Conservation (phyloP, 2,329 filamentous ascomycete genomes). For the Cladosporium sp. region DNA sequence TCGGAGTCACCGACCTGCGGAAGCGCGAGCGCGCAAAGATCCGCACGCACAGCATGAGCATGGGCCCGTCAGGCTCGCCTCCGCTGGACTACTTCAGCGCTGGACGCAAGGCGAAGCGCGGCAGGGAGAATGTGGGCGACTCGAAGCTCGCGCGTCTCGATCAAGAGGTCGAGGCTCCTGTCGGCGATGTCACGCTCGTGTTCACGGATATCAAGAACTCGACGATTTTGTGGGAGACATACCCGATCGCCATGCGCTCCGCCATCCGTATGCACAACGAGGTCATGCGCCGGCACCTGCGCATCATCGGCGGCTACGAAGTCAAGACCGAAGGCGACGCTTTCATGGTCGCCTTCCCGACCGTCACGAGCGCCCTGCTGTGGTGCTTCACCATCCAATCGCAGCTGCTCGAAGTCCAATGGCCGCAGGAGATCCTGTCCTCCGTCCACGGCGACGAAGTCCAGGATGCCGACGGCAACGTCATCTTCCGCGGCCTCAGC, state of each 20-base stretch:
- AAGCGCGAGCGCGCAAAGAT: slow-evolving; percentile 70
- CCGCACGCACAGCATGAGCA: slow-evolving; percentile 76
- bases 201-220: slow-evolving; percentile 99
- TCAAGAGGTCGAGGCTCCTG: slow-evolving; percentile 84
- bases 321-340: slow-evolving; percentile 99
- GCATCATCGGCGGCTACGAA: slow-evolving; percentile 92
- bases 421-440: slow-evolving; percentile 88
- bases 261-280: slow-evolving; percentile 98
- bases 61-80: slow-evolving; percentile 68
- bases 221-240: slow-evolving; percentile 91
- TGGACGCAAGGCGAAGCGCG: slow-evolving; percentile 57
- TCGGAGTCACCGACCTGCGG: slow-evolving; percentile 86
- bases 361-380: slow-evolving; percentile 84
- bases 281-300: slow-evolving; percentile 86
- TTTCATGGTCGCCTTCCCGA: slow-evolving; percentile 98
- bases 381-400: slow-evolving; percentile 96
- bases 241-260: slow-evolving; percentile 89
- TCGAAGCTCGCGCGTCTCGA: slow-evolving; percentile 82
- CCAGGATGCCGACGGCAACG: slow-evolving; percentile 72
- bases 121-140: slow-evolving; percentile 60
- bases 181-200: slow-evolving; percentile 83
- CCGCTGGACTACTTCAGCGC: slow-evolving; percentile 60
- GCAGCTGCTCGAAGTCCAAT: slow-evolving; percentile 77
- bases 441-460: slow-evolving; percentile 79
- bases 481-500: slow-evolving; percentile 90